Percentiles rank a stretch among this genome's conserved stretches.
These are phyloP conservation scores for Uncinocarpus reesii DNA, from an alignment of 2,329 filamentous ascomycete genomes.

Conservation along the genomic window DNA sequence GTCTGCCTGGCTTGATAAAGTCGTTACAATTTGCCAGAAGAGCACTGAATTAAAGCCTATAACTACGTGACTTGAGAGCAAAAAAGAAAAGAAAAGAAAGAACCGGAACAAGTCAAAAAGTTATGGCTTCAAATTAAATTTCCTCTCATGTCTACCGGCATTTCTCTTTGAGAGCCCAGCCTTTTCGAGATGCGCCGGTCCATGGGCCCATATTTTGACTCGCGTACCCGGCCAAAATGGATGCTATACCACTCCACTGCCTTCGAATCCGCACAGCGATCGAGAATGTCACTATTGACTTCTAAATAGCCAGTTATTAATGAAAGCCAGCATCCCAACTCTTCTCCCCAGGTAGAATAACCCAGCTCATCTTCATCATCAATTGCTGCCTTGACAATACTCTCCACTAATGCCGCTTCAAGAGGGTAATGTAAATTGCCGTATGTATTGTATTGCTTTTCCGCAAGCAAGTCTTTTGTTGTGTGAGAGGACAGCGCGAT, in stretches of 20 bases:
- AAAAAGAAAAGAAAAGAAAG: not conserved
- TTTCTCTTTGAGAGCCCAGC: constrained; percentile 21
- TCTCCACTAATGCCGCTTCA: constrained; percentile 19
- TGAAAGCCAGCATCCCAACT: constrained; percentile 20
- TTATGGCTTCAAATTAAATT: constrained; percentile 18
- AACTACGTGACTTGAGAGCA: too few species aligned
- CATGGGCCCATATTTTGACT: constrained; percentile 18
- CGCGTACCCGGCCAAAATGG: constrained; percentile 23
- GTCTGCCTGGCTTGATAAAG: too few species aligned
- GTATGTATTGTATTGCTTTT: constrained; percentile 16
- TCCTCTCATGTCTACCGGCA: constrained; percentile 22
- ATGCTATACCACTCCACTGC: constrained; percentile 24
- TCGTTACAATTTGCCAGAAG: too few species aligned
- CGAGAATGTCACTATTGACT: constrained; percentile 22
- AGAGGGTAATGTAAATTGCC: constrained; percentile 18
- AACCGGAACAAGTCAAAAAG: not conserved
- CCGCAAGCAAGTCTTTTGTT: not conserved
- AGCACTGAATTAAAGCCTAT: too few species aligned
- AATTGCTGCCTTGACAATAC: constrained; percentile 22
- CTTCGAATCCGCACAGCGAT: constrained; percentile 21
- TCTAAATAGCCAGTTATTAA: constrained; percentile 23
- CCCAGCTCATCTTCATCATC: constrained; percentile 18
- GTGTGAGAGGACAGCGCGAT: not conserved
- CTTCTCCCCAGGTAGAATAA: constrained; percentile 19
- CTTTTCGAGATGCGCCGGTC: constrained; percentile 22